Evolutionary conservation across 2,329 filamentous ascomycete genomes (phyloP), one percentile per base, ranked within the genome.

Genomic region (Bipolaris gigantea): DNA sequence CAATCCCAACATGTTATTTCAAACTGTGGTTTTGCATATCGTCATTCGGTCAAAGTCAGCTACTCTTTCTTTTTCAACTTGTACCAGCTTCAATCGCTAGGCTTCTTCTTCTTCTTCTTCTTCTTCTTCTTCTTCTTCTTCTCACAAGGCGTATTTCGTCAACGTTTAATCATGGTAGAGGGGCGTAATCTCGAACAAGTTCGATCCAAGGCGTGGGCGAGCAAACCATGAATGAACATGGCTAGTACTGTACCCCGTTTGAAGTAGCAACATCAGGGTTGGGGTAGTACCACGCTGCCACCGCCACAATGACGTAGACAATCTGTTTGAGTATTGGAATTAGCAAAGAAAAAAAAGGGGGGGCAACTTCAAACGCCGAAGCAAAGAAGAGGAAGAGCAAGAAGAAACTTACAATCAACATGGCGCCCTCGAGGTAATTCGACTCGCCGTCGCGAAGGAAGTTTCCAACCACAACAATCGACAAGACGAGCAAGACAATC

Each of bases 401-500:
- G 2, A 35, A 27, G 3, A 27, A 8, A 39, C 67, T 60, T 59
- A 72, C 68, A 21, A 96, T 84, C 57, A 90, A 89, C 18, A 97
- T 81, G 19, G 86, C 83, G 1, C 92, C 92, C 72, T 97, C 92
- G 2, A 97, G 82, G 67, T 95, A 97, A 66, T 96, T 96, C 55
- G 86, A 90, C 79, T 94, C 93, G 62, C 90, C 87, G 69, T 97
- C 92, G 25, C 91, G 81, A 49, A 97, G 75, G 73, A 96, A 96
- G 65, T 92, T 90, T 1, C 92, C 90, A 0, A 96, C 90, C 0
- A 92, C 91, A 25, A 97, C 79, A 65, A 96, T 93, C 18, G 90
- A 85, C 27, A 97, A 79, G 49, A 97, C 85, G 10, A 97, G 79
- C 60, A 96, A 80, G 48, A 89, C 83, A 23, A 95, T 83, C 78